These are phyloP conservation scores for Gloeostereum incarnatum DNA, from an alignment of 768 basidiomycete genomes.

Conservation along the genomic window DNA sequence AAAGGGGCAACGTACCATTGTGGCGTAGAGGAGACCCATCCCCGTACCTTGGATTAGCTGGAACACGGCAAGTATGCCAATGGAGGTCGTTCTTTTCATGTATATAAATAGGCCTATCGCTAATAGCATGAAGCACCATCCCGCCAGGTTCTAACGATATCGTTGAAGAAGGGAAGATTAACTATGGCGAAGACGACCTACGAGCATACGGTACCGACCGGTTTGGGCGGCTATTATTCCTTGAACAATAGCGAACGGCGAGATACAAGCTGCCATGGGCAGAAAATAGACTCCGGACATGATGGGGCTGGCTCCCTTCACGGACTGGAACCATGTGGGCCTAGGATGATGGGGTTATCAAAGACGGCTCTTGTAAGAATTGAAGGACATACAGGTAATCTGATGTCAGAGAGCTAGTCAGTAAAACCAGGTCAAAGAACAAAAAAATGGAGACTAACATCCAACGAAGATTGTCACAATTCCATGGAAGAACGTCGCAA, in stretches of 20 bases:
- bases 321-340: constrained; percentile 4
- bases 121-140: not conserved
- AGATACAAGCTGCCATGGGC: not conserved
- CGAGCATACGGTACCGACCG: not conserved
- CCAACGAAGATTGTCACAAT: not conserved
- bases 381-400: constrained; percentile 3
- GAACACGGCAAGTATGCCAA: not conserved
- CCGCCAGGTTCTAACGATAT: not conserved
- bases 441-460: not conserved
- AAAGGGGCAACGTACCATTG: not conserved
- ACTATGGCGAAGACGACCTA: not conserved
- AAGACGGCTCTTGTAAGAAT: not conserved
- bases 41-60: not conserved
- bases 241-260: constrained; percentile 1
- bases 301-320: not conserved
- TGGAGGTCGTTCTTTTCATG: not conserved
- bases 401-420: not conserved
- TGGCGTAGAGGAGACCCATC: constrained; percentile 1
- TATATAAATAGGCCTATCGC: constrained; percentile 1
- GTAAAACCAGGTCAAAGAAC: not conserved
- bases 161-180: too few relatives aligned
- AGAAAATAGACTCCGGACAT: constrained; percentile 2
- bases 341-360: not conserved
- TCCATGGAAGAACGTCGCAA: not conserved
- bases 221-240: not conserved